phyloP scores from a whole-genome alignment of 495 filamentous ascomycete genomes.

The Cercophora scortea region DNA sequence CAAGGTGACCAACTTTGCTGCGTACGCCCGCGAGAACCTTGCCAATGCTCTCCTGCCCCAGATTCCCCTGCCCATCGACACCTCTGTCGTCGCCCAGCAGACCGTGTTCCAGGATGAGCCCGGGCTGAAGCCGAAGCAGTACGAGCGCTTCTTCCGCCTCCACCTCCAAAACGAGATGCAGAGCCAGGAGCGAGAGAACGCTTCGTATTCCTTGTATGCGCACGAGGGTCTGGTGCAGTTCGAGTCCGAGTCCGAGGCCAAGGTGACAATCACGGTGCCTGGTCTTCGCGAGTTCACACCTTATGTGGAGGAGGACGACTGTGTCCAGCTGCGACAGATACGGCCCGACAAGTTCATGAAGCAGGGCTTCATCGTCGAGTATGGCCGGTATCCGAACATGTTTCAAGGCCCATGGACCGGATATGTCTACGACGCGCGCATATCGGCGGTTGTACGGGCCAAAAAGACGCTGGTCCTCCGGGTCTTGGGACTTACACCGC shows the following conservation, averaged over 20 bases:
- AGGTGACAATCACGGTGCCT: conserved; percentile 21
- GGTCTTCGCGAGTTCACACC: conserved; percentile 37
- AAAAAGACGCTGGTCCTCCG: conserved; percentile 10
- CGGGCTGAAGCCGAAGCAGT: not conserved
- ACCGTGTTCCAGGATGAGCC: not conserved
- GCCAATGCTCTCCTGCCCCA: too few species aligned
- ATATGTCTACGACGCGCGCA: conserved; percentile 18
- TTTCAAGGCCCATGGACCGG: conserved; percentile 15
- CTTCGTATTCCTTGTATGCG: conserved; percentile 12
- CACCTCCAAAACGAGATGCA: conserved; percentile 14
- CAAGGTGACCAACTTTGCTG: too few species aligned
- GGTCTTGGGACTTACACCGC: conserved; percentile 5
- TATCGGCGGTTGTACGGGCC: conserved; percentile 12
- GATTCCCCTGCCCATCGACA: too few species aligned
- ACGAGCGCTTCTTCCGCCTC: not conserved
- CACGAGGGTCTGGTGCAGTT: conserved; percentile 6
- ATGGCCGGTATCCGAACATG: too few species aligned
- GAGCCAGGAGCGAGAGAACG: conserved; percentile 13
- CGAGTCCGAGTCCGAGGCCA: not conserved
- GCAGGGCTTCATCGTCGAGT: too few species aligned
- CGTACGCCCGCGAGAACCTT: too few species aligned
- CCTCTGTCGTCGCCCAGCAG: too few species aligned
- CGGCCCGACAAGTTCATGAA: conserved; percentile 10
- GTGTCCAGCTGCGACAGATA: conserved; percentile 36
- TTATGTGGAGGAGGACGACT: conserved; percentile 33